Conservation (phyloP, 169 alveolate genomes). For the Toxoplasma gondii region DNA sequence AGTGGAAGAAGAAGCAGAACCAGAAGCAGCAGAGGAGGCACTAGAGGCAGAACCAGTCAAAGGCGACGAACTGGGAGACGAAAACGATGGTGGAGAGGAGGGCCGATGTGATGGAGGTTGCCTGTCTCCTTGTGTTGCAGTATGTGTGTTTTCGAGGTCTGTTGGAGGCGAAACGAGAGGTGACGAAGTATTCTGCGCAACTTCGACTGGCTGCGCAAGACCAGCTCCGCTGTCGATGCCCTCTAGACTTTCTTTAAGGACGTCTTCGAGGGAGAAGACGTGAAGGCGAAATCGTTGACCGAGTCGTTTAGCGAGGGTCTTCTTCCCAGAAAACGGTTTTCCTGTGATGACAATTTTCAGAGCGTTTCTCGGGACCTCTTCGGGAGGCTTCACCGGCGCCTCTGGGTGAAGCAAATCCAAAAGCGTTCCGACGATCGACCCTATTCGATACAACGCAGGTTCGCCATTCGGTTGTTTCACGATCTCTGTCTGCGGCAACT, state of each 20-base stretch:
- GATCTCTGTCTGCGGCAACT: not conserved
- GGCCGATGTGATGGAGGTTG: too few relatives aligned
- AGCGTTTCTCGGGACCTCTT: not conserved
- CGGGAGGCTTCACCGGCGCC: not conserved
- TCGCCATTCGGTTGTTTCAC: not conserved
- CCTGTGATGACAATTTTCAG: constrained; percentile 19
- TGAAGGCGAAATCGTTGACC: not conserved
- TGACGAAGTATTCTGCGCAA: too few relatives aligned
- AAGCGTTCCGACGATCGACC: not conserved
- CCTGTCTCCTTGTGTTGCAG: too few relatives aligned
- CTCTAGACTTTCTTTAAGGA: not conserved
- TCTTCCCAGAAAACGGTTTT: constrained; percentile 23
- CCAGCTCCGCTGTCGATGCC: not conserved
- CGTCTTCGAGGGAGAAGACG: not conserved
- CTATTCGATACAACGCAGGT: not conserved
- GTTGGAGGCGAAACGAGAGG: too few relatives aligned
- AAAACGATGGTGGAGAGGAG: too few relatives aligned
- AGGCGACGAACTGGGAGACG: too few relatives aligned
- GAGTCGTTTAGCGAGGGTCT: not conserved
- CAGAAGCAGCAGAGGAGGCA: not conserved
- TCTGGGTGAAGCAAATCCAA: not conserved
- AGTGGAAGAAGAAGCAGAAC: too few relatives aligned
- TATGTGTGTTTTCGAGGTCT: too few relatives aligned
- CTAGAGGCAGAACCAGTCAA: too few relatives aligned
- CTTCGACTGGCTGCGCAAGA: too few relatives aligned